Percentiles rank a stretch among this genome's conserved stretches.
These are phyloP conservation scores for Sextonia rubra DNA, from an alignment of 164 flowering plant genomes.

Conservation along the genomic window DNA sequence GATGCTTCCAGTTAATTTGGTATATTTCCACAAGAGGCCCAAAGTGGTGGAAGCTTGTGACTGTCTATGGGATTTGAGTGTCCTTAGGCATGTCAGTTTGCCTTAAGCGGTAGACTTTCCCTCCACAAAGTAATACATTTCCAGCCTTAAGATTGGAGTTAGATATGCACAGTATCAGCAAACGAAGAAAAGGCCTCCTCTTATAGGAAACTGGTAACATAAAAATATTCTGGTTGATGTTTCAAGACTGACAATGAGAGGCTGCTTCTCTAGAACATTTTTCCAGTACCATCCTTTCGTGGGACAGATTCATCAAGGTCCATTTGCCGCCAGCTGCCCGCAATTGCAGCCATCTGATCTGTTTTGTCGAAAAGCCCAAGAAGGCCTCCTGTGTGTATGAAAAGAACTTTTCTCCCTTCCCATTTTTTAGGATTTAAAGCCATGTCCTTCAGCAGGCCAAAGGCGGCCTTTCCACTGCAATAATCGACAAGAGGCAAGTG, in stretches of 20 bases:
- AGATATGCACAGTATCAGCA: background rate
- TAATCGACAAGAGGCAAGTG: background rate
- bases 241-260: background rate
- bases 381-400: conserved; percentile 95
- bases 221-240: background rate
- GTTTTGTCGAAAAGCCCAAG: conserved; percentile 84
- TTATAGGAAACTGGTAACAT: background rate
- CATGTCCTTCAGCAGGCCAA: conserved; percentile 76
- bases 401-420: conserved; percentile 83
- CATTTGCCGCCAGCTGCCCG: conserved; percentile 70
- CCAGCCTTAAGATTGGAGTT: no score
- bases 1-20: no score
- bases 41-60: no score
- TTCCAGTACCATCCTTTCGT: conserved; percentile 69
- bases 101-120: no score
- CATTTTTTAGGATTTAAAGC: conserved; percentile 67
- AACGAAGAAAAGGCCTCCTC: background rate
- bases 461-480: conserved; percentile 90
- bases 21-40: no score
- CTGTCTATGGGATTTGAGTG: no score
- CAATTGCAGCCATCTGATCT: conserved; percentile 50
- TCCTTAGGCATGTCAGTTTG: no score
- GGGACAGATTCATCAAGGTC: conserved; percentile 59
- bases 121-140: no score
- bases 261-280: conserved; percentile 51